phyloP scores from a whole-genome alignment of 805 yeast species.

The Pichia sporocuriosa region DNA sequence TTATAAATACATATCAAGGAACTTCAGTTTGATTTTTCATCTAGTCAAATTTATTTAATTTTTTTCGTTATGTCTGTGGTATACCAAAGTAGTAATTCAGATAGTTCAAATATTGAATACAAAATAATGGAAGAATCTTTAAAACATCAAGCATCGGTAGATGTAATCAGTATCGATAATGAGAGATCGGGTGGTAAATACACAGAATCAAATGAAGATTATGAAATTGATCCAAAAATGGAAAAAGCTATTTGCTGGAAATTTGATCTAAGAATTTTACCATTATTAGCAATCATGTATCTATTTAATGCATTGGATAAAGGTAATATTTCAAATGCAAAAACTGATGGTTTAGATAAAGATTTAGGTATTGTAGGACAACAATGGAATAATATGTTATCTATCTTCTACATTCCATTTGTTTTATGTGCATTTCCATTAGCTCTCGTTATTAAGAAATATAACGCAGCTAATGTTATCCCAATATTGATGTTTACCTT shows the following conservation, averaged over 20 bases:
- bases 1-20: too few relatives aligned
- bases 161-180: neutral
- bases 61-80: neutral
- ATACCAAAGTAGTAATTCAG: too few relatives aligned
- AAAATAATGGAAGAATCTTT: neutral
- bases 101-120: neutral
- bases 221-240: constrained; percentile 13
- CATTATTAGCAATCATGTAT: constrained; percentile 40
- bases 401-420: constrained; percentile 40
- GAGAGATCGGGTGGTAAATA: neutral
- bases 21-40: too few relatives aligned
- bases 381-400: constrained; percentile 40
- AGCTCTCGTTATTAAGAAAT: constrained; percentile 35
- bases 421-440: constrained; percentile 40
- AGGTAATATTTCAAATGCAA: constrained; percentile 45
- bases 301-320: constrained; percentile 43
- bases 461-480: constrained; percentile 37
- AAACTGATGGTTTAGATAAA: constrained; percentile 37
- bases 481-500: constrained; percentile 40
- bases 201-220: neutral
- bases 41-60: too few relatives aligned
- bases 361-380: constrained; percentile 37
- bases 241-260: constrained; percentile 34
- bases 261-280: constrained; percentile 38
- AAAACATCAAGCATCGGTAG: neutral